Conservation (phyloP, 2,329 filamentous ascomycete species). For the Neophaeococcomyces mojaviensis region DNA sequence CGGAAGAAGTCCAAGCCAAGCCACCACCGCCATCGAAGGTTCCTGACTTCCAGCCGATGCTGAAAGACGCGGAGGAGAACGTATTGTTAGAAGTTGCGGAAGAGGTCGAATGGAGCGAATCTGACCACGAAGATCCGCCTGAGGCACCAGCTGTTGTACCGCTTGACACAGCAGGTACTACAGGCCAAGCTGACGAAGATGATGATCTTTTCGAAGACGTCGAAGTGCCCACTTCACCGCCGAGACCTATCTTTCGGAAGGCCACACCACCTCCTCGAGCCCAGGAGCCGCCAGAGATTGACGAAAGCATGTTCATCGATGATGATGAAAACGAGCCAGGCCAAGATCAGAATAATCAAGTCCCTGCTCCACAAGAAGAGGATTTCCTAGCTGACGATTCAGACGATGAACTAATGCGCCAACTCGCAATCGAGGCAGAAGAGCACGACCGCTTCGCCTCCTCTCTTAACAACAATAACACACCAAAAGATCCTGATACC, state of each 20-base stretch:
- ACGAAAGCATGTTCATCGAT: constrained; percentile 5
- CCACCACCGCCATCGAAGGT: constrained; percentile 28
- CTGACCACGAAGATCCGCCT: constrained; percentile 24
- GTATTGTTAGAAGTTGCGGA: constrained; percentile 17
- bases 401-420: constrained; percentile 78
- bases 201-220: constrained; percentile 17
- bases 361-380: constrained; percentile 39
- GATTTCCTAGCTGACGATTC: constrained; percentile 64
- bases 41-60: constrained; percentile 13
- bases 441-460: constrained; percentile 91
- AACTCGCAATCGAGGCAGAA: constrained; percentile 82
- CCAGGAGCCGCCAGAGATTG: constrained; percentile 10
- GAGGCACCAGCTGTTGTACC: constrained; percentile 7
- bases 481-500: constrained; percentile 55
- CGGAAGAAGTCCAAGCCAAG: constrained; percentile 35
- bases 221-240: constrained; percentile 7
- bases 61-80: constrained; percentile 8
- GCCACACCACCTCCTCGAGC: constrained; percentile 17
- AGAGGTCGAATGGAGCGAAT: constrained; percentile 27
- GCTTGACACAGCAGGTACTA: background rate
- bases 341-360: constrained; percentile 24
- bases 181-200: constrained; percentile 20
- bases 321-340: constrained; percentile 19
- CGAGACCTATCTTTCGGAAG: constrained; percentile 12
- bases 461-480: constrained; percentile 55